These are phyloP conservation scores for Parascedosporium putredinis DNA, from an alignment of 2,329 filamentous ascomycete species.

Conservation along the genomic window DNA sequence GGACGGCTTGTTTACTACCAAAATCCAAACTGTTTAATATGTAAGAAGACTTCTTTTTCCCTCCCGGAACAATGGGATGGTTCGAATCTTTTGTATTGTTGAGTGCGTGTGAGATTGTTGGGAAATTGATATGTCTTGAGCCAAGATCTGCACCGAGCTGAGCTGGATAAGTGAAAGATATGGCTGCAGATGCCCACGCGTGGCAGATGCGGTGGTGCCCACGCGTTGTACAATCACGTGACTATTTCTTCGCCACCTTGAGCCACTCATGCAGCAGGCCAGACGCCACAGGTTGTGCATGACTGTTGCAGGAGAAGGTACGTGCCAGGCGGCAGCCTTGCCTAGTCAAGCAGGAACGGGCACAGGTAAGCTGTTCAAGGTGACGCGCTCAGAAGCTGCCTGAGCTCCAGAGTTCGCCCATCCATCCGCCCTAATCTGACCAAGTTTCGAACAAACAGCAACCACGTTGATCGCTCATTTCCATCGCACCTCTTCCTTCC, in stretches of 20 bases:
- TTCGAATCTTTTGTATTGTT: too few species aligned
- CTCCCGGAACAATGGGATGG: too few species aligned
- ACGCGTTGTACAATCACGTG: too few species aligned
- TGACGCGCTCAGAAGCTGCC: constrained; percentile 35
- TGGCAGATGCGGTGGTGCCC: too few species aligned
- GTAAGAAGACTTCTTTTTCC: background rate
- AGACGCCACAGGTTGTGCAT: background rate
- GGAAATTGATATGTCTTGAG: too few species aligned
- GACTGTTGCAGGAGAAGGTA: background rate
- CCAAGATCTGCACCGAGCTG: too few species aligned
- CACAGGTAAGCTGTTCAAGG: constrained; percentile 13
- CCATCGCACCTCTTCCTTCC: background rate
- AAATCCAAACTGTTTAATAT: background rate
- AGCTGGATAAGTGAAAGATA: too few species aligned
- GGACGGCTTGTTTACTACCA: background rate
- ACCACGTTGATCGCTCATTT: constrained; percentile 10
- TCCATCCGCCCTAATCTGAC: too few species aligned
- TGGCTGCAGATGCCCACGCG: too few species aligned
- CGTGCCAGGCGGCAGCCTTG: constrained; percentile 7
- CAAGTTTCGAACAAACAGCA: constrained; percentile 11
- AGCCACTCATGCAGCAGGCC: background rate
- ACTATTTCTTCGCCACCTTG: background rate
- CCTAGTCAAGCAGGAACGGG: constrained; percentile 2
- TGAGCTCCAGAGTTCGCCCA: constrained; percentile 19
- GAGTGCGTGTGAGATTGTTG: background rate